These are phyloP conservation scores for Aspergillus novoparasiticus DNA, from an alignment of 2,329 filamentous ascomycete genomes.

Conservation along the genomic window DNA sequence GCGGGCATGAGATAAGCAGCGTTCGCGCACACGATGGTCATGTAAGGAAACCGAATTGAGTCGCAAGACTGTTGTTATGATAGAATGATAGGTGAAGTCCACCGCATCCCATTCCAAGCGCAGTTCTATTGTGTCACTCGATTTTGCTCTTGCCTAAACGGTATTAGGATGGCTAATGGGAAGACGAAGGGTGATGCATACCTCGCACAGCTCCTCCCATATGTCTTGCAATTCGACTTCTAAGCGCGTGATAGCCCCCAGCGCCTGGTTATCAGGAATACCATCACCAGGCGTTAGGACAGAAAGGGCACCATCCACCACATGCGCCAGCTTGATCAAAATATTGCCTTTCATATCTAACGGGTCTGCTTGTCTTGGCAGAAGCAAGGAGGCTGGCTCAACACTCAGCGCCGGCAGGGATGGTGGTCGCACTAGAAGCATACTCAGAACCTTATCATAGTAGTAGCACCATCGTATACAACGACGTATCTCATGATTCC, in stretches of 20 bases:
- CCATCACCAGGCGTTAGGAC: background rate
- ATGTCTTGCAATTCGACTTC: conserved; percentile 4
- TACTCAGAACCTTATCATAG: conserved; percentile 3
- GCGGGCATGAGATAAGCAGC: background rate
- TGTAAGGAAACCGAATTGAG: conserved; percentile 5
- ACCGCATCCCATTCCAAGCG: conserved; percentile 4
- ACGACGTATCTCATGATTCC: background rate
- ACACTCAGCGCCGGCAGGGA: background rate
- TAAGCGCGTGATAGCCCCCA: background rate
- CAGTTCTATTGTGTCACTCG: background rate
- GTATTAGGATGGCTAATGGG: background rate
- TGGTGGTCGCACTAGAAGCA: conserved; percentile 1
- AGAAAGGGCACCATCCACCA: background rate
- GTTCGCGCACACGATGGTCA: conserved; percentile 1
- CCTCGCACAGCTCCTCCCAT: conserved; percentile 4
- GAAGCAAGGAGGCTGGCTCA: background rate
- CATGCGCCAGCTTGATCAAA: background rate
- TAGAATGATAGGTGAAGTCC: conserved; percentile 6
- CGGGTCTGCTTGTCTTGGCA: background rate
- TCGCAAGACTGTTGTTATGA: conserved; percentile 3
- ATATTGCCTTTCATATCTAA: background rate
- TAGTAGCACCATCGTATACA: conserved; percentile 3
- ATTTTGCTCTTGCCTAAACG: background rate
- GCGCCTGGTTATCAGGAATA: background rate
- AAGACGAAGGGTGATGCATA: background rate